Evolutionary conservation across 257 asterid genomes (phyloP).

Genomic region (Solanum arcanum): DNA sequence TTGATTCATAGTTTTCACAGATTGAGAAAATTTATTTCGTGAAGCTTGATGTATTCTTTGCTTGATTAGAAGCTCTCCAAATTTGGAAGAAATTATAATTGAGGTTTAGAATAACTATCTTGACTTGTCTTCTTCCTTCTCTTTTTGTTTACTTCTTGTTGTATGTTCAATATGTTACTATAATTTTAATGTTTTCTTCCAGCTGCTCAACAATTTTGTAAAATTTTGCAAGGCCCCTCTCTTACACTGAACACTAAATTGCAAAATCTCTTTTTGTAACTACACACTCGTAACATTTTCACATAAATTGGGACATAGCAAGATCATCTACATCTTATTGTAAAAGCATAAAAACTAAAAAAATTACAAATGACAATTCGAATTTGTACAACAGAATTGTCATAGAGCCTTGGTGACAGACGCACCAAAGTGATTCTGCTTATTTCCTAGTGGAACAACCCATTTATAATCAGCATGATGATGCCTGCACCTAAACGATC

Average conservation of each 20-base stretch:
- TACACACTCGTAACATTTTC: background rate
- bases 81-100: background rate
- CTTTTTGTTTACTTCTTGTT: background rate
- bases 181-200: background rate
- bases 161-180: background rate
- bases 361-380: background rate
- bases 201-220: background rate
- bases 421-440: background rate
- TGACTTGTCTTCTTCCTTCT: background rate
- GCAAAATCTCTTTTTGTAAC: background rate
- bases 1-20: background rate
- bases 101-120: background rate
- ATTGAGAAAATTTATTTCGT: background rate
- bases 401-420: background rate
- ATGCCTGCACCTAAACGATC: conserved; percentile 21
- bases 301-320: background rate
- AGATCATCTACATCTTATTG: background rate
- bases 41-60: background rate
- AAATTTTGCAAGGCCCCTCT: too few relatives aligned
- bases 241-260: background rate
- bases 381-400: background rate
- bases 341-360: background rate
- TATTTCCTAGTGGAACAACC: conserved; percentile 7
- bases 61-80: background rate
- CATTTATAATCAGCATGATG: conserved; percentile 23